Base-by-base conservation (phyloP, 2,329 filamentous ascomycete species). In the Alternaria burnsii region DNA sequence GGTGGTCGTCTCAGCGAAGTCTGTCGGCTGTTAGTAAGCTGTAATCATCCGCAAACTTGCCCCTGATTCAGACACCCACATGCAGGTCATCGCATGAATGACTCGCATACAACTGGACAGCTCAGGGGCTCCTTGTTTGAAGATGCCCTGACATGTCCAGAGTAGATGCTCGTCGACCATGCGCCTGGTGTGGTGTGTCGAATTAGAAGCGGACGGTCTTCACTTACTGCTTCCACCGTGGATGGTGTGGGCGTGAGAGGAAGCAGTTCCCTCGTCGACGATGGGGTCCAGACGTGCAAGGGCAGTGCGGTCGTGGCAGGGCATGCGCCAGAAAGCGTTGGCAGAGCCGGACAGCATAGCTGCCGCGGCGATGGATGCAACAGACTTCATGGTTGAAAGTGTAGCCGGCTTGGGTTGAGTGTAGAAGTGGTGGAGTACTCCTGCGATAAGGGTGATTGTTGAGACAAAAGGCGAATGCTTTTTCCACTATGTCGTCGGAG, bases 291-390 rank as follows among this genome's bases (percentile, higher is more conserved):
- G 79, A 55, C 86, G 87, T 68, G 86, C 87, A 51, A 83, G 81
- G 50, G 85, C 86, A 68, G 89, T 82, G 70, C 89, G 86, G 42
- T 85, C 83, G 67, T 87, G 83, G 72, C 88, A 89, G 74, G 87
- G 87, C 83, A 92, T 92, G 71, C 86, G 88, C 74, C 91, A 85
- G 73, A 92, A 90, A 55, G 89, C 89, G 69, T 90, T 87, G 43
- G 87, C 72, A 24, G 75, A 71, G 48, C 75, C 74, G 16, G 77
- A 71, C 18, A 82, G 70, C 16, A 76, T 61, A 57, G 71, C 74
- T 41, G 69, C 71, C 18, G 73, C 67, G 14, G 72, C 70, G 51
- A 77, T 56, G 20, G 65, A 61, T 32, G 73, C 61, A 52, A 69
- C 55, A 24, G 71, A 74, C 70, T 74, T 76, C 74, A 78, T 77